Base-by-base conservation (phyloP, 352 stramenopile species). In the Phytophthora parvispora region DNA sequence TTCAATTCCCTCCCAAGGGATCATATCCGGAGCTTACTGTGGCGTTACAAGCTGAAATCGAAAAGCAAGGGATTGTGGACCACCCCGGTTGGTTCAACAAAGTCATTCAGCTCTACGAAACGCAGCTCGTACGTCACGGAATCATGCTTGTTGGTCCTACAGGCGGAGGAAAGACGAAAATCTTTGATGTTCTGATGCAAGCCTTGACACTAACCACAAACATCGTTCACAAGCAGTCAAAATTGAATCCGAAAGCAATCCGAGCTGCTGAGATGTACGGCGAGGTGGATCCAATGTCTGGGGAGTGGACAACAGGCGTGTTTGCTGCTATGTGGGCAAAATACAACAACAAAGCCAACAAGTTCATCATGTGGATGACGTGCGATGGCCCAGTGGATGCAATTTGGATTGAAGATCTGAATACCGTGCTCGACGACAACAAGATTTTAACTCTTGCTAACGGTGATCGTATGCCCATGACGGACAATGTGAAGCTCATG, bases 291-390 rank as follows among this genome's bases (percentile, higher is more conserved):
- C 86, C 95, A 0, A 87, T 99, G 75, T 98, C 88, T 24, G 97
- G 97, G 42, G 98, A 99, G 72, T 99, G 98, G 98, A 99, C 95
- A 16, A 99, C 95, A 0, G 96, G 96, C 9, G 96, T 99, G 29
- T 99, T 99, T 77, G 97, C 98, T 2, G 97, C 97, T 2, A 99
- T 99, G 86, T 99, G 97, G 97, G 95, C 92, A 27, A 99, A 99
- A 68, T 99, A 97, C 85, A 99, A 99, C 81, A 99, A 99, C 69
- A 97, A 98, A 58, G 93, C 87, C 70, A 99, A 99, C 78, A 92
- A 98, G 34, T 99, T 99, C 78, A 99, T 99, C 83, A 99, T 97
- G 64, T 99, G 97, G 97, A 99, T 99, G 80, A 98, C 99, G 43
- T 97, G 91, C 52, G 97, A 99, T 69, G 97, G 97, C 1, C 97